Percentiles rank a stretch among this genome's conserved stretches.
phyloP scores from a whole-genome alignment of 23 red algal genomes.

The Chondrus crispus region DNA sequence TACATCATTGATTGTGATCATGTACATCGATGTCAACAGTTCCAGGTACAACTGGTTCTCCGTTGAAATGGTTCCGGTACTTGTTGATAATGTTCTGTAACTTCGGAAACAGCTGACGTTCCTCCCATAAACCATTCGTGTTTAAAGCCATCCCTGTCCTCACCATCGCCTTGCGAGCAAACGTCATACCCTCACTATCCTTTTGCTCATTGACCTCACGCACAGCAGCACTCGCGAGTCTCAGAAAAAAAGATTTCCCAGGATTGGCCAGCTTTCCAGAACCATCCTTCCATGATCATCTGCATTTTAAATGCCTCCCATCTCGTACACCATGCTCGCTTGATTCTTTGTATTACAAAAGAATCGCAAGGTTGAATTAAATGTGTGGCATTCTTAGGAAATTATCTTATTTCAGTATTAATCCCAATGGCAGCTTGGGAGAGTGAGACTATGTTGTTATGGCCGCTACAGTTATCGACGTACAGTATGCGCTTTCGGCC shows the following conservation, averaged over 20 bases:
- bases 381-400: neutral
- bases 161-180: neutral
- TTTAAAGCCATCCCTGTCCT: neutral
- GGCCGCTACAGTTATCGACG: neutral
- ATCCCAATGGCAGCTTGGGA: neutral
- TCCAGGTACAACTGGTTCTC: too few relatives aligned
- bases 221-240: neutral
- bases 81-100: neutral
- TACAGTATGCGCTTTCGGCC: neutral
- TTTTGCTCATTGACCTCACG: neutral
- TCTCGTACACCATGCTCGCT: neutral
- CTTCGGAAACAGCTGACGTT: neutral
- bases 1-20: too few relatives aligned
- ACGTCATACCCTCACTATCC: neutral
- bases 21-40: too few relatives aligned
- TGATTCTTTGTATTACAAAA: conserved; percentile 8
- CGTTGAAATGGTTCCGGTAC: neutral
- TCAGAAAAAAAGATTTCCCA: neutral
- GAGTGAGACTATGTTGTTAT: neutral
- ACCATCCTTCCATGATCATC: neutral
- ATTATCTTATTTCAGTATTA: neutral
- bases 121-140: neutral
- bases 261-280: neutral
- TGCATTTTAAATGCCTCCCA: neutral
- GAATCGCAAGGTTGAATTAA: neutral